phyloP scores from a whole-genome alignment of 305 asterid species.

The Rubia peregrina region DNA sequence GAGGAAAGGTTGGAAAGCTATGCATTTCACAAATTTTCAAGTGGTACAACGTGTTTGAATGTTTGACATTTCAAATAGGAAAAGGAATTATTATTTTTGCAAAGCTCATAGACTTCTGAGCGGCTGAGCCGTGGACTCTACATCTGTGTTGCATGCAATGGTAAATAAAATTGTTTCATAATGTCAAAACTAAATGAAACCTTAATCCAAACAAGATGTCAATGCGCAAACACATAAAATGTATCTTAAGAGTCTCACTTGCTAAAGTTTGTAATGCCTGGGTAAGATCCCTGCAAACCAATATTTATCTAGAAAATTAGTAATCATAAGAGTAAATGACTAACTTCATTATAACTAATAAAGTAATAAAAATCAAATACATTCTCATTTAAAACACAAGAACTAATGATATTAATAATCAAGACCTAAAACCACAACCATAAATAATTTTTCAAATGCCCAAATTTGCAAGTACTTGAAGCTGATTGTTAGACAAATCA shows the following conservation, averaged over 20 bases:
- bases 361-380: conserved; percentile 1
- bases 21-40: not conserved
- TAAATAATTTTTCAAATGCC: not conserved
- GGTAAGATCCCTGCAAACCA: not conserved
- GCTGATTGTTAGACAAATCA: conserved; percentile 64
- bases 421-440: not conserved
- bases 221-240: not conserved
- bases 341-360: not conserved
- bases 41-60: not conserved
- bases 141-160: not conserved
- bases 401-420: not conserved
- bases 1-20: not conserved
- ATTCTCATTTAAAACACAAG: not conserved
- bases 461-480: conserved; percentile 36
- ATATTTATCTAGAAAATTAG: not conserved
- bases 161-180: not conserved
- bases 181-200: not conserved
- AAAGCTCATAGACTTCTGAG: not conserved
- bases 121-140: not conserved
- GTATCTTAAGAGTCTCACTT: not conserved
- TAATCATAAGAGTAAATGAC: not conserved
- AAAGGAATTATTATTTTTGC: not conserved
- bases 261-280: not conserved
- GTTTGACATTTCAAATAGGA: not conserved
- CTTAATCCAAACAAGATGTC: not conserved